Evolutionary conservation across 2,329 filamentous ascomycete genomes (phyloP).

Genomic region (Teratosphaeriaceae sp.): DNA sequence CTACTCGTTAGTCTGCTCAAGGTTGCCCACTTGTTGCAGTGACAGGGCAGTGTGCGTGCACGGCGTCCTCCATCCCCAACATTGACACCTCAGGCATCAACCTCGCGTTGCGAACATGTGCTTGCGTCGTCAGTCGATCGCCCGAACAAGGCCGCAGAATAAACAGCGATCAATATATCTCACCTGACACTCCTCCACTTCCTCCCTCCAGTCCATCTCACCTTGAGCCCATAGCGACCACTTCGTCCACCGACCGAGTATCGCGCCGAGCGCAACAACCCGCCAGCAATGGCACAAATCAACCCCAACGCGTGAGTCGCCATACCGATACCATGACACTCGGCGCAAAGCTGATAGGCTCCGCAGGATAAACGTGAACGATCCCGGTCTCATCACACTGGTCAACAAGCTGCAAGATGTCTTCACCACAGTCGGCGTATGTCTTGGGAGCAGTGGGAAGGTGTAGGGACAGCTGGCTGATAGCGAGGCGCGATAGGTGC

Average conservation of each 20-base stretch:
- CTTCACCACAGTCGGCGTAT: slow-evolving; percentile 87
- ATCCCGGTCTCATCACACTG: slow-evolving; percentile 65
- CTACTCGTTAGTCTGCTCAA: too few relatives aligned
- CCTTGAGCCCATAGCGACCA: too few relatives aligned
- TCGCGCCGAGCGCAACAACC: slow-evolving; percentile 1
- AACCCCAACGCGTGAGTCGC: slow-evolving; percentile 16
- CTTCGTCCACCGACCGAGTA: neutral
- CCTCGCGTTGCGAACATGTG: too few relatives aligned
- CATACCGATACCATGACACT: neutral
- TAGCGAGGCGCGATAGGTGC: slow-evolving; percentile 57
- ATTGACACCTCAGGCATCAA: too few relatives aligned
- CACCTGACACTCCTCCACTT: too few relatives aligned
- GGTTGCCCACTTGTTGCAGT: too few relatives aligned
- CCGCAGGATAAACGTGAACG: slow-evolving; percentile 63
- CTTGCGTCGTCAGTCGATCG: too few relatives aligned
- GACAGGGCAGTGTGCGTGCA: too few relatives aligned
- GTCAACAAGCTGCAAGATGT: slow-evolving; percentile 99
- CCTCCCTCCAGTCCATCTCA: too few relatives aligned
- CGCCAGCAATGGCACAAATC: slow-evolving; percentile 16
- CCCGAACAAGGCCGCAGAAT: too few relatives aligned
- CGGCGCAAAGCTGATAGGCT: neutral
- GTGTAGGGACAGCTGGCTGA: neutral
- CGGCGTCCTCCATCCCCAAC: too few relatives aligned
- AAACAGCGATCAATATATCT: too few relatives aligned
- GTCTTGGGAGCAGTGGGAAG: slow-evolving; percentile 28